Evolutionary conservation across 2,329 filamentous ascomycete genomes (phyloP).

Genomic region (Leptosphaerulina australis): DNA sequence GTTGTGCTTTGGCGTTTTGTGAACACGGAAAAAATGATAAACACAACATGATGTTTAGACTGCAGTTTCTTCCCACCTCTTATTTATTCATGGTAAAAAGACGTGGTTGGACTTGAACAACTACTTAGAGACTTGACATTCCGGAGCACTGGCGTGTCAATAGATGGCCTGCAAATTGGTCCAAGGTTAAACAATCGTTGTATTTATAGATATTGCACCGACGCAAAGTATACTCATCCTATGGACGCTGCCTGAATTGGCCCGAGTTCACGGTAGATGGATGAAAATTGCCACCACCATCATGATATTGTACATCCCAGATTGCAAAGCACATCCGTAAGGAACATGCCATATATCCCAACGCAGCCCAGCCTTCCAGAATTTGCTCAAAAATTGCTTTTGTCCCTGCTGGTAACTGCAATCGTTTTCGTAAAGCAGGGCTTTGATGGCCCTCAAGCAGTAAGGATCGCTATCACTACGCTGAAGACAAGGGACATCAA

Average conservation of each 20-base stretch:
- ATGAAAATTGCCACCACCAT: neutral
- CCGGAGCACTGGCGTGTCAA: too few species aligned
- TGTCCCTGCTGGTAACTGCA: too few species aligned
- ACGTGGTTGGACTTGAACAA: too few species aligned
- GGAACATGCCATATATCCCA: slow-evolving; percentile 3
- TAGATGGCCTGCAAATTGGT: too few species aligned
- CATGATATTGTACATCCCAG: slow-evolving; percentile 1
- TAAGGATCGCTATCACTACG: slow-evolving; percentile 7
- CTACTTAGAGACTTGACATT: too few species aligned
- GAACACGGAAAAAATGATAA: too few species aligned
- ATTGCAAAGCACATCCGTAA: slow-evolving; percentile 1
- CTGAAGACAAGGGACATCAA: slow-evolving; percentile 14
- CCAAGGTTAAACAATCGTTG: neutral
- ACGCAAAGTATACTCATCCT: neutral
- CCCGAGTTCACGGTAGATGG: neutral
- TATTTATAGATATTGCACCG: neutral
- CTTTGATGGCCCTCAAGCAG: slow-evolving; percentile 1
- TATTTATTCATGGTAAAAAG: too few species aligned
- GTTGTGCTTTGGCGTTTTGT: too few species aligned
- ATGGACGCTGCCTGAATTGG: neutral
- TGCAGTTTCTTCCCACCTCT: too few species aligned
- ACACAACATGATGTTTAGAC: too few species aligned
- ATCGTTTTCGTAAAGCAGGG: neutral
- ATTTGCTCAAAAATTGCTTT: neutral
- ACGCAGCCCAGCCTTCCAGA: neutral